Conservation (phyloP, 768 basidiomycete species). For the Hygrophorus russula region DNA sequence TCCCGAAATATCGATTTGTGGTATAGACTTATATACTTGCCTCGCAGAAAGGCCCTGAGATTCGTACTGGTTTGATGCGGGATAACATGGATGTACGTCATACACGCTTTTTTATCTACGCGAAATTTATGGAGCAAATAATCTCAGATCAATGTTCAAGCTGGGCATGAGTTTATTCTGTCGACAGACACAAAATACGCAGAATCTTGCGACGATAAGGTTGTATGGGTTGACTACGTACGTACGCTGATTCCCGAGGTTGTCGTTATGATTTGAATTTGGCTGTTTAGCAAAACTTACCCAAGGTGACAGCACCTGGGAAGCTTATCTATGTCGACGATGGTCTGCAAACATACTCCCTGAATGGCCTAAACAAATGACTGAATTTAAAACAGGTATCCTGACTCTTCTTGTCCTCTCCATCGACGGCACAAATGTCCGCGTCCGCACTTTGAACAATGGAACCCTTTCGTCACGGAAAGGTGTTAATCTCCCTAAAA, state of each 20-base stretch:
- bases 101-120: neutral
- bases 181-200: constrained; percentile 76
- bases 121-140: neutral
- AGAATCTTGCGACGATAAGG: constrained; percentile 70
- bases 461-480: constrained; percentile 92
- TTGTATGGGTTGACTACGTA: constrained; percentile 92
- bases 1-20: constrained; percentile 5
- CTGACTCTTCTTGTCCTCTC: constrained; percentile 87
- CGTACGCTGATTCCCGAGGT: constrained; percentile 18
- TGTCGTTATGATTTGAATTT: neutral
- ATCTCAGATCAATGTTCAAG: constrained; percentile 63
- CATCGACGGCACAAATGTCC: constrained; percentile 72
- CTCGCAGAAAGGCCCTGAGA: constrained; percentile 94
- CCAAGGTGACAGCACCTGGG: constrained; percentile 94
- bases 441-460: constrained; percentile 82
- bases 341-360: constrained; percentile 32
- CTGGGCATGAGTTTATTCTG: constrained; percentile 90
- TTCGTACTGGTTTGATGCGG: constrained; percentile 90
- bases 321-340: constrained; percentile 98
- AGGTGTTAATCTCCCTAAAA: constrained; percentile 99
- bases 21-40: constrained; percentile 5
- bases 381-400: constrained; percentile 39
- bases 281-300: constrained; percentile 60
- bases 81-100: constrained; percentile 72
- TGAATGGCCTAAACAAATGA: neutral